Conservation (phyloP, 805 yeast species). For the Danielia reshetovae region DNA sequence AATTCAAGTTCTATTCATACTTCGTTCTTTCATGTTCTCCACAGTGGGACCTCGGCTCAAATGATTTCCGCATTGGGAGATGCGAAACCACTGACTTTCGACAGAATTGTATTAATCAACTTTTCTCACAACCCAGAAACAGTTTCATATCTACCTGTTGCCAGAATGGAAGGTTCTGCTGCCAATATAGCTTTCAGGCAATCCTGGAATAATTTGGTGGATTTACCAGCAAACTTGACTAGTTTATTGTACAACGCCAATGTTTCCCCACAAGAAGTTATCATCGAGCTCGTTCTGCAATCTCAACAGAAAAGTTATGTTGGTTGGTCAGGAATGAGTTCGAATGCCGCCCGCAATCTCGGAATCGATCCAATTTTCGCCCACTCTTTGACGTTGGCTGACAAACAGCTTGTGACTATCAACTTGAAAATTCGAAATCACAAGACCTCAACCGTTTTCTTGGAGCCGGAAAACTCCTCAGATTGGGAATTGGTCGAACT, state of each 20-base stretch:
- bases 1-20: no score
- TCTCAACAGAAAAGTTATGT: constrained; percentile 33
- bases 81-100: background rate
- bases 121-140: background rate
- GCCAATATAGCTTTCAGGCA: constrained; percentile 27
- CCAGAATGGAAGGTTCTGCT: constrained; percentile 36
- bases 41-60: background rate
- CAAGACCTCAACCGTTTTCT: constrained; percentile 57
- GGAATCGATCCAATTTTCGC: constrained; percentile 73
- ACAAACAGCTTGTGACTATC: constrained; percentile 36
- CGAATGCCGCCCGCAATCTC: constrained; percentile 29
- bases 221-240: constrained; percentile 49
- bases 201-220: constrained; percentile 47
- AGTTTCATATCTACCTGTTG: no score
- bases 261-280: constrained; percentile 55
- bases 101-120: no score
- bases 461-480: constrained; percentile 71
- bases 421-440: constrained; percentile 46
- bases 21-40: no score
- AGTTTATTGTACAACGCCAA: constrained; percentile 46
- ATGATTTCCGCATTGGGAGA: background rate
- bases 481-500: constrained; percentile 93
- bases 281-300: constrained; percentile 42
- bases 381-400: constrained; percentile 41
- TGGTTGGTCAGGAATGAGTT: constrained; percentile 67